Conservation (phyloP, 805 yeast species). For the Yarrowia porcina region DNA sequence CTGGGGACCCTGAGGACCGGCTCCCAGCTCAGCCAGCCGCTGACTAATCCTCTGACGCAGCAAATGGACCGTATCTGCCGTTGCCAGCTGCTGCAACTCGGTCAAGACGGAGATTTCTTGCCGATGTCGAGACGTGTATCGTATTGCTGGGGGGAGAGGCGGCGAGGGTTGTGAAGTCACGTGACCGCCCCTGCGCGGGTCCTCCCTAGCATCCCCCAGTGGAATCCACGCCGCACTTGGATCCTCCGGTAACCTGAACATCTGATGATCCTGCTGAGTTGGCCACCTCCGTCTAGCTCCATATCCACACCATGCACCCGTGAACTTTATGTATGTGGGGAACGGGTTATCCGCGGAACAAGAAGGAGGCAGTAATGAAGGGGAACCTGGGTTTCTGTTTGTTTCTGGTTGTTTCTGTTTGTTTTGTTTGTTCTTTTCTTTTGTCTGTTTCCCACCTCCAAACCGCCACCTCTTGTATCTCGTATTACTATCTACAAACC, state of each 20-base stretch:
- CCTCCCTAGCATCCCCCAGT: neutral
- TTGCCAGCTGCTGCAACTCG: neutral
- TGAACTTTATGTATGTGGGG: neutral
- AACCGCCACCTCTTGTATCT: too few species aligned
- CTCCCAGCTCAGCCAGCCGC: neutral
- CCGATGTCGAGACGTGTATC: neutral
- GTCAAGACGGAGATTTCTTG: neutral
- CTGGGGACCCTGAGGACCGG: neutral
- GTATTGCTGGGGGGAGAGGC: neutral
- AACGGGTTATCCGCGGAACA: too few species aligned
- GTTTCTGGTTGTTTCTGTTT: too few species aligned
- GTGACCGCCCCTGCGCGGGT: neutral
- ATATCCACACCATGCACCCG: neutral
- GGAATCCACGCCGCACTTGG: neutral
- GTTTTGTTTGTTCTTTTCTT: too few species aligned
- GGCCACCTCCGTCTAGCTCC: neutral
- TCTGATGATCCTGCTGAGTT: neutral
- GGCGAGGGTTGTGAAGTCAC: neutral
- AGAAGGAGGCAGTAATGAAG: too few species aligned
- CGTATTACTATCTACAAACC: neutral
- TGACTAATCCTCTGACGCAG: neutral
- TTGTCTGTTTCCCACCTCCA: too few species aligned
- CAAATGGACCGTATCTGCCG: neutral
- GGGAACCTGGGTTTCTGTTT: too few species aligned
- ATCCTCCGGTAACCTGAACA: slow-evolving; percentile 16